Base-by-base conservation (phyloP, 176 grass and related monocot genomes). In the Elaeis guineensis region DNA sequence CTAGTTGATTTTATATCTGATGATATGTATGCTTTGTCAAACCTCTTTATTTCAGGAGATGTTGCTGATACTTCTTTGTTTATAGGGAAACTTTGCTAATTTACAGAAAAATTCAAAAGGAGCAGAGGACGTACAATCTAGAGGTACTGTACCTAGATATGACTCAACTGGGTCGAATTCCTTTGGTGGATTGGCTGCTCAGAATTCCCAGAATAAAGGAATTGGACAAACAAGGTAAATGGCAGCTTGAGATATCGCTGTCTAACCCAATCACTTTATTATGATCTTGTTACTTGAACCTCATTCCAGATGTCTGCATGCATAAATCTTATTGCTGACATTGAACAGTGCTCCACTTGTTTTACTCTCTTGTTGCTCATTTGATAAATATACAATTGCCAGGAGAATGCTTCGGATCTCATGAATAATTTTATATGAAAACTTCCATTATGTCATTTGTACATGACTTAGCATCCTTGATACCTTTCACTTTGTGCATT, bases 111-210 rank as follows among this genome's bases (percentile, higher is more conserved):
- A 80, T 72, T 57, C 78, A 63, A 77, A 69, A 61, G 80, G 77
- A 68, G 72, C 82, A 21, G 84, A 85, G 25, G 83, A 91, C 63
- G 61, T 85, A 63, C 83, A 80, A 66, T 74, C 75, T 50, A 75
- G 48, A 65, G 80, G 65, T n/a, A 58, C 54, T 61, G 56, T 78
- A 44, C 79, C 74, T 52, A 80, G 78, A 35, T 86, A 72, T 74
- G 79, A 74, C 53, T 77, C 74, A 32, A 89, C 30, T 61, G 71
- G 66, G 66, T 78, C 73, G 54, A 12, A 9, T 66, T 57, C 77
- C 23, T 88, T 85, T 72, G 76, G 69, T 75, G 87, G 81, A 82
- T 72, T 81, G 55, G 63, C 81, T 61, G 66, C 72, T 73, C 65
- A 54, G 17, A 24, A 55, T 39, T 63, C 70, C 15, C 70, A 73